Conservation (phyloP, 2,329 filamentous ascomycete genomes). For the Lachnellula occidentalis region DNA sequence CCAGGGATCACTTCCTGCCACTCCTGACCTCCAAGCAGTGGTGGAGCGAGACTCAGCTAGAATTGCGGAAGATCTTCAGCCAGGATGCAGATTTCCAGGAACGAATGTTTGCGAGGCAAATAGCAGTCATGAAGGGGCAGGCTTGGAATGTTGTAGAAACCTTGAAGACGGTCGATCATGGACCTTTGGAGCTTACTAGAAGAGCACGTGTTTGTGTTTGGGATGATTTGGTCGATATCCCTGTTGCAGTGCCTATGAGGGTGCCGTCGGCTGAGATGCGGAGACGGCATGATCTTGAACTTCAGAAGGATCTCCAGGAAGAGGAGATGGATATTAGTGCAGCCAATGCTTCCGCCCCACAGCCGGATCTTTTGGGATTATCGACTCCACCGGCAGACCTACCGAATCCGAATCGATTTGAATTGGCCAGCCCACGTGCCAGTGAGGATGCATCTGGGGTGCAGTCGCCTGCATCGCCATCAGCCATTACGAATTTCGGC, state of each 20-base stretch:
- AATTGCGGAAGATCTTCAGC: constrained; percentile 80
- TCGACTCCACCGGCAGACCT: constrained; percentile 55
- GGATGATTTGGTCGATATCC: constrained; percentile 96
- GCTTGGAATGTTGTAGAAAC: constrained; percentile 99
- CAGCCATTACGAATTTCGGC: constrained; percentile 11
- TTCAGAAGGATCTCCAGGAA: constrained; percentile 46
- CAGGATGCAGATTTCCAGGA: constrained; percentile 96
- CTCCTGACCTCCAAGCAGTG: constrained; percentile 89
- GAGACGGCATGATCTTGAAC: constrained; percentile 50
- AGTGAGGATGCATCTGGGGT: constrained; percentile 23
- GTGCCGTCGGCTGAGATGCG: constrained; percentile 80
- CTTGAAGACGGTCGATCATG: constrained; percentile 85
- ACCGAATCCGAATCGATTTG: constrained; percentile 71
- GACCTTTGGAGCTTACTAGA: constrained; percentile 86
- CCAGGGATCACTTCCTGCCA: constrained; percentile 91
- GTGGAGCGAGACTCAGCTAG: constrained; percentile 93
- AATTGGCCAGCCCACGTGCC: constrained; percentile 46
- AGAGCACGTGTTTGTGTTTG: constrained; percentile 91
- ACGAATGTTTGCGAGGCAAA: constrained; percentile 97
- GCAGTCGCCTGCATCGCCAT: constrained; percentile 18
- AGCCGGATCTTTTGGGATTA: constrained; percentile 58
- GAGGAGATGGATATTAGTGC: constrained; percentile 92
- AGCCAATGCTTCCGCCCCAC: constrained; percentile 52
- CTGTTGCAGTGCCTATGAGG: constrained; percentile 85
- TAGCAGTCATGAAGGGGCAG: constrained; percentile 98